A percentile compares a stretch with the other conserved stretches of the same genome.
Conservation (phyloP, 495 filamentous ascomycete genomes). For the Xylaria bambusicola region DNA sequence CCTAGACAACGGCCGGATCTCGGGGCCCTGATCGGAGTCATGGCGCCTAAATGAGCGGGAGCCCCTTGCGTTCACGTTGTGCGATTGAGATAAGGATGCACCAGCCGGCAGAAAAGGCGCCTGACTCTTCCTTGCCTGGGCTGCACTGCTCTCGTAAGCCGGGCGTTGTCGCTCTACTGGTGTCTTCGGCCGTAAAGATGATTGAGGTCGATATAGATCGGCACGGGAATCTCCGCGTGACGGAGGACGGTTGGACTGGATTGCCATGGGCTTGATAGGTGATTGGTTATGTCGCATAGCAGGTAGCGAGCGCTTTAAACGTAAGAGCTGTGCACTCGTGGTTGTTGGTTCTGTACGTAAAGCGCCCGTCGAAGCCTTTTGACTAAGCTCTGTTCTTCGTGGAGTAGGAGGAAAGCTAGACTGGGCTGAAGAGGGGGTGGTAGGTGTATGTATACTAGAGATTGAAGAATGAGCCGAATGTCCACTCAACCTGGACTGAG, state of each 20-base stretch:
- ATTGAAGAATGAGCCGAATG: slow-evolving; percentile 68
- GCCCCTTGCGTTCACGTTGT: slow-evolving; percentile 73
- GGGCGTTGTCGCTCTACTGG: slow-evolving; percentile 64
- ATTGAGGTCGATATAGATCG: slow-evolving; percentile 41
- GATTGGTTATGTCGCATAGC: slow-evolving; percentile 63
- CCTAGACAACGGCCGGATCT: slow-evolving; percentile 56
- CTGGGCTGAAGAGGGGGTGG: slow-evolving; percentile 55
- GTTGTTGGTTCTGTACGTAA: slow-evolving; percentile 63
- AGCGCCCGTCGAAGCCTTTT: slow-evolving; percentile 56
- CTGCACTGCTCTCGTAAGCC: slow-evolving; percentile 52
- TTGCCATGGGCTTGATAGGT: slow-evolving; percentile 41
- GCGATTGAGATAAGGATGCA: slow-evolving; percentile 70
- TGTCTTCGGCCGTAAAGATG: slow-evolving; percentile 65
- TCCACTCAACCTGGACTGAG: slow-evolving; percentile 62
- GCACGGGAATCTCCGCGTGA: slow-evolving; percentile 41
- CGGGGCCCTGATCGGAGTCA: slow-evolving; percentile 64
- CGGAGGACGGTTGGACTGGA: slow-evolving; percentile 56
- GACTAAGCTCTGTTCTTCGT: slow-evolving; percentile 57
- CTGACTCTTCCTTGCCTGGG: slow-evolving; percentile 58
- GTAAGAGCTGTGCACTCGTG: slow-evolving; percentile 71
- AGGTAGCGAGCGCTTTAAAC: slow-evolving; percentile 85
- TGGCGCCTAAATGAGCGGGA: slow-evolving; percentile 71
- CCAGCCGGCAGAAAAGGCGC: slow-evolving; percentile 83
- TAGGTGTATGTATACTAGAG: slow-evolving; percentile 57
- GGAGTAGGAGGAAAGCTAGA: slow-evolving; percentile 60